Percentiles rank a stretch among this genome's conserved stretches.
Evolutionary conservation across 176 grass and related monocot genomes (phyloP).

Genomic region (Tillandsia fasciculata): DNA sequence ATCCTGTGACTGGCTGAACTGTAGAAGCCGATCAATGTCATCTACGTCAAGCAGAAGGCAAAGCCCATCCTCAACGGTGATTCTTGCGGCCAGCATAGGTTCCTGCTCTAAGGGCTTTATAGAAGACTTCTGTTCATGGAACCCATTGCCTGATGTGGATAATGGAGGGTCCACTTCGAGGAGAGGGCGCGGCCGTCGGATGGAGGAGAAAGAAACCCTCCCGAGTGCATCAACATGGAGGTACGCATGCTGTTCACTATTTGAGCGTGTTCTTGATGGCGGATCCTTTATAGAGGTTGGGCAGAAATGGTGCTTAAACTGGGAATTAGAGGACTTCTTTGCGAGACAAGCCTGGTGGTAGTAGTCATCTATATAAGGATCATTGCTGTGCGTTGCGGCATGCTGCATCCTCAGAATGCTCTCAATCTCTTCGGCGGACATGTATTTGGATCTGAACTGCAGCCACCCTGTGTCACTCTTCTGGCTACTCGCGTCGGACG

Average conservation of each 20-base stretch:
- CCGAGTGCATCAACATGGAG: constrained; percentile 17
- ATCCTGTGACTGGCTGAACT: constrained; percentile 2
- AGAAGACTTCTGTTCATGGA: background rate
- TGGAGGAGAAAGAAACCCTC: constrained; percentile 14
- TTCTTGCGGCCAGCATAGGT: background rate
- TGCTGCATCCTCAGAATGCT: constrained; percentile 28
- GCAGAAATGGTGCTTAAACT: constrained; percentile 12
- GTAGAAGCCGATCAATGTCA: background rate
- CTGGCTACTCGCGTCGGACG: constrained; percentile 3
- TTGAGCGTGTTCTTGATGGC: constrained; percentile 6
- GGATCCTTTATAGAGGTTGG: constrained; percentile 16
- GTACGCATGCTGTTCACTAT: constrained; percentile 8
- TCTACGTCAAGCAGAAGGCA: background rate
- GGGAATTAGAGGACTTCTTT: constrained; percentile 26
- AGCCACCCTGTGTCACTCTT: constrained; percentile 9
- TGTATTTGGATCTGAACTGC: constrained; percentile 39
- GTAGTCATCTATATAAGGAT: constrained; percentile 35
- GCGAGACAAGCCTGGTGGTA: constrained; percentile 42
- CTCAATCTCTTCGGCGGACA: constrained; percentile 38
- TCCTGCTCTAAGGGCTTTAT: background rate
- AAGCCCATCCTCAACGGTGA: background rate
- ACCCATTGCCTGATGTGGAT: constrained; percentile 1
- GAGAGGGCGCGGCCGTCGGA: constrained; percentile 7
- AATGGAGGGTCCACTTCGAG: constrained; percentile 12
- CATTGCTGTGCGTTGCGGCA: constrained; percentile 22